Evolutionary conservation across 192 early-diverging fungal species (phyloP).

Genomic region (Paraglomus brasilianum): DNA sequence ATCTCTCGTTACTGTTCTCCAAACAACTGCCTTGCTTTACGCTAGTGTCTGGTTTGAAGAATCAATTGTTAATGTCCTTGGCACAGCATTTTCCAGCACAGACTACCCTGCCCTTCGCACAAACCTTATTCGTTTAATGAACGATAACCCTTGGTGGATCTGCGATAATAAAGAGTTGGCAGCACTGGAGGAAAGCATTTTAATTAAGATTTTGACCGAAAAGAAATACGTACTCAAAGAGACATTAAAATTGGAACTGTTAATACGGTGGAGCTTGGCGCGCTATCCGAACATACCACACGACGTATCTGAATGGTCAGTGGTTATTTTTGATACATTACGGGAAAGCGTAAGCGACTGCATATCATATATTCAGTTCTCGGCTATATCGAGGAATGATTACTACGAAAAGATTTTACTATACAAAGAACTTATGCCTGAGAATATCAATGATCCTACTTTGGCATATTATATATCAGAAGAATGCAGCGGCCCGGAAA

Average conservation of each 20-base stretch:
- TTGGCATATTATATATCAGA: slow-evolving; percentile 15
- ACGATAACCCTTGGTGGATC: no score
- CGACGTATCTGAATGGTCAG: neutral
- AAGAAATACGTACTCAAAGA: slow-evolving; percentile 11
- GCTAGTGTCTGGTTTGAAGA: slow-evolving; percentile 23
- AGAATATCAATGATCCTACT: neutral
- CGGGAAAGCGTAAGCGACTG: neutral
- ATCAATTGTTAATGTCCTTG: slow-evolving; percentile 7
- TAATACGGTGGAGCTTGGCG: slow-evolving; percentile 11
- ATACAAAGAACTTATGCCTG: slow-evolving; percentile 1
- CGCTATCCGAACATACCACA: neutral
- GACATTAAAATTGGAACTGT: slow-evolving; percentile 8
- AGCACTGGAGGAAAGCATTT: slow-evolving; percentile 14
- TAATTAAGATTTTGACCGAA: neutral
- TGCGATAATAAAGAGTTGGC: neutral
- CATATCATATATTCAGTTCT: slow-evolving; percentile 10
- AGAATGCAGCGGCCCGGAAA: neutral
- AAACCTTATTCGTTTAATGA: no score
- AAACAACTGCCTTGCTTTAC: no score
- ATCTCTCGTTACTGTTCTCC: no score
- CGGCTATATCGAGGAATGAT: slow-evolving; percentile 19
- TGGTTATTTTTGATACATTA: neutral
- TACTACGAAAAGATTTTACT: slow-evolving; percentile 15
- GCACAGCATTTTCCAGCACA: slow-evolving; percentile 8
- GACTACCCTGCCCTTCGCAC: no score